A percentile compares a stretch with the other conserved stretches of the same genome.
These are phyloP conservation scores for Fusarium palustre DNA, from an alignment of 2,329 filamentous ascomycete genomes.

Conservation along the genomic window DNA sequence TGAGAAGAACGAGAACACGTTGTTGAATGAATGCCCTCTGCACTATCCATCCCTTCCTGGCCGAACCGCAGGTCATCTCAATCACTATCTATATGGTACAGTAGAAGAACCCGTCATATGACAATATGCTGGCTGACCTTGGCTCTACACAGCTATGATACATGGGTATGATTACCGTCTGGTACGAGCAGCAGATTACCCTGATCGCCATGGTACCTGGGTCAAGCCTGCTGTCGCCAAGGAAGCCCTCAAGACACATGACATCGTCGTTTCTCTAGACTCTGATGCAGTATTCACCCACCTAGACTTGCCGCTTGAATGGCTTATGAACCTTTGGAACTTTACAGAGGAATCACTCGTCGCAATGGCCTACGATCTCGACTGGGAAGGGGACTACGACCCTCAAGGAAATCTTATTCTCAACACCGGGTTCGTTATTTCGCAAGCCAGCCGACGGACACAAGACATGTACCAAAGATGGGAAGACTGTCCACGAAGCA, in stretches of 20 bases:
- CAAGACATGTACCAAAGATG: conserved; percentile 38
- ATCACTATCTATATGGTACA: conserved; percentile 43
- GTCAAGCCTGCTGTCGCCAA: conserved; percentile 56
- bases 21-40: conserved; percentile 12
- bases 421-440: conserved; percentile 42
- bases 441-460: conserved; percentile 40
- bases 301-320: conserved; percentile 59
- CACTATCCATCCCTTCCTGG: conserved; percentile 2
- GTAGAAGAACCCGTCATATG: accelerated
- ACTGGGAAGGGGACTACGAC: conserved; percentile 54
- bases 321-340: conserved; percentile 61
- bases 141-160: conserved; percentile 47
- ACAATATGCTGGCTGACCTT: not conserved
- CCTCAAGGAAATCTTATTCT: conserved; percentile 40
- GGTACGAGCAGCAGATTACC: conserved; percentile 56
- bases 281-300: conserved; percentile 58
- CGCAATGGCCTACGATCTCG: conserved; percentile 60
- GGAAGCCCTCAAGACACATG: conserved; percentile 54
- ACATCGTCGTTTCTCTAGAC: conserved; percentile 59
- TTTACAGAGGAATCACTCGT: conserved; percentile 55
- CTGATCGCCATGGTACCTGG: conserved; percentile 60
- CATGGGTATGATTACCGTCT: conserved; percentile 64
- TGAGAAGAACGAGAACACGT: not conserved
- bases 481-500: conserved; percentile 25
- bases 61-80: conserved; percentile 25